Evolutionary conservation across 2,329 filamentous ascomycete genomes (phyloP), one percentile per base, ranked within the genome.

Genomic region (Colletotrichum lindemuthianum): DNA sequence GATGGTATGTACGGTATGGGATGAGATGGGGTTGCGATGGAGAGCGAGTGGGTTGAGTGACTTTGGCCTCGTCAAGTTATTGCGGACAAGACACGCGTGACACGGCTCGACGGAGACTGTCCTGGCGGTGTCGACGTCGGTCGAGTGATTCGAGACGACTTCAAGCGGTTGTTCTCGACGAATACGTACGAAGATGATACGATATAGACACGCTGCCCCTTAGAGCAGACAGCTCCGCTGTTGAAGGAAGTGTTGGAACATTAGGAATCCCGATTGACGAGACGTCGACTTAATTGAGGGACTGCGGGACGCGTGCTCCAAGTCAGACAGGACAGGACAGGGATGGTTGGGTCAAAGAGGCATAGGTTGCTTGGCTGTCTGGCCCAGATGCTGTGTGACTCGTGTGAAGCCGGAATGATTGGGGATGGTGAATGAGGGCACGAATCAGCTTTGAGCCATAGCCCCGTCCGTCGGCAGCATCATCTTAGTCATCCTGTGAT

Each of bases 211-310:
- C 52, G 41, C 63, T 65, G 48, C 58, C 63, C 54, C 63, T 53
- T 65, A 63, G 63, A 65, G 63, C 63, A 65, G 63, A 63, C 51
- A 65, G 63, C 63, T 65, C 63, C 60, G 63, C 63, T 65, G 58
- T 61, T 61, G 63, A 65, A 61, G 58, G 32, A 61, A 63, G 59
- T 61, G 58, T 37, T 39, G 52, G 49, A 57, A 63, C 63, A 65
- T 61, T 48, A 36, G 41, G 36, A 44, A 40, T 8, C 15, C 24
- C 32, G 63, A 47, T 34, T 51, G 58, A 63, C 47, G 52, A 65
- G 40, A 65, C 52, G 63, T 65, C 58, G 32, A 61, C 48, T 61
- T 57, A 48, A 51, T 50, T 65, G 58, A 63, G 43, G 16, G 58
- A 45, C 56, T 7, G 49, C 58, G n/a, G 49, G 34, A 13, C 8